phyloP scores from a whole-genome alignment of 345 rosid species.

The Dipteronia sinensis region DNA sequence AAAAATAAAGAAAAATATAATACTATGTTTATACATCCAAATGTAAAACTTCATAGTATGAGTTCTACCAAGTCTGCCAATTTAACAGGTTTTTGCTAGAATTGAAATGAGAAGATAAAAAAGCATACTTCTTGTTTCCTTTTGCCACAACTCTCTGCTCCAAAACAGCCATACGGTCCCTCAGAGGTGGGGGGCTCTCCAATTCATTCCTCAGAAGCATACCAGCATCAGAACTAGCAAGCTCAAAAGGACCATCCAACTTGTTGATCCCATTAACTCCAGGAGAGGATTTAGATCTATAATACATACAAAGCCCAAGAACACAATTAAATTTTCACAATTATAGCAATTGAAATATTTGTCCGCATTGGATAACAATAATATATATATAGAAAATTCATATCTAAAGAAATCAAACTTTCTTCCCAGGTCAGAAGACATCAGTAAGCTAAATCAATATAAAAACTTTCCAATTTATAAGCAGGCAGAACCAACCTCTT shows the following conservation, averaged over 20 bases:
- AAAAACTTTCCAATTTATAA: background rate
- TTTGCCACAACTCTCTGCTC: slow-evolving; percentile 63
- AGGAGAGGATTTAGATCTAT: slow-evolving; percentile 72
- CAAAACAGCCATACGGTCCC: slow-evolving; percentile 48
- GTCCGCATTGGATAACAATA: background rate
- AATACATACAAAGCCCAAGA: slow-evolving; percentile 18
- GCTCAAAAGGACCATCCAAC: slow-evolving; percentile 61
- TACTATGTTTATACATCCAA: slow-evolving; percentile 4
- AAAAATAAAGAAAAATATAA: background rate
- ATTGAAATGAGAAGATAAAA: slow-evolving; percentile 20
- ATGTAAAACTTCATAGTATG: background rate
- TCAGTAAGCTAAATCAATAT: background rate
- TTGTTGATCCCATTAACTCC: slow-evolving; percentile 64
- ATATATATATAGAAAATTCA: background rate
- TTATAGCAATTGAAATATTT: background rate
- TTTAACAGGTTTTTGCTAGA: background rate
- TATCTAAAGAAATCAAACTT: background rate
- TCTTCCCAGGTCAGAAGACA: background rate
- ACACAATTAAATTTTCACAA: background rate
- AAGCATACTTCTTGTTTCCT: slow-evolving; percentile 70
- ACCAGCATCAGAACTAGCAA: slow-evolving; percentile 62
- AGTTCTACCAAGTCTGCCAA: background rate
- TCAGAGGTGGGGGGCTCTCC: slow-evolving; percentile 55
- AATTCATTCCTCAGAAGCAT: slow-evolving; percentile 54
- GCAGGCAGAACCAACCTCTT: background rate